Evolutionary conservation across 768 basidiomycete genomes (phyloP).

Genomic region (Leucocoprinus sp.): DNA sequence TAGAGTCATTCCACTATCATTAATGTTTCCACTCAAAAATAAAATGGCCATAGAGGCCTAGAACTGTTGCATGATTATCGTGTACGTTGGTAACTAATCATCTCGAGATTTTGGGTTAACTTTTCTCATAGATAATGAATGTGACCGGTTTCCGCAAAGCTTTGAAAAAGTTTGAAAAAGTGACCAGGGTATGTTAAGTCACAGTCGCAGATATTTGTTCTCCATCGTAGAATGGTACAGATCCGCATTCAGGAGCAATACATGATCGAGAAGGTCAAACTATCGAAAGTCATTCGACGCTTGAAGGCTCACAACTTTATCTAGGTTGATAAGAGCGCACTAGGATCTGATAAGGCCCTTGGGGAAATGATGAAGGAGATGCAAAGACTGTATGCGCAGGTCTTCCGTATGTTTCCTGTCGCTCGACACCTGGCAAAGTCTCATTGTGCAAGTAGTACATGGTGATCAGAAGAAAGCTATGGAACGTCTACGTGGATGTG

Average conservation of each 20-base stretch:
- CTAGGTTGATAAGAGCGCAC: conserved; percentile 59
- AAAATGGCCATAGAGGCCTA: not conserved
- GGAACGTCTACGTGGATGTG: conserved; percentile 49
- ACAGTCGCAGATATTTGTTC: not conserved
- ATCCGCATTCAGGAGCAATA: conserved; percentile 69
- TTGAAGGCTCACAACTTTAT: not conserved
- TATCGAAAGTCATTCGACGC: not conserved
- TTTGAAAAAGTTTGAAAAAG: conserved; percentile 80
- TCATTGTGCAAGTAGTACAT: conserved; percentile 24
- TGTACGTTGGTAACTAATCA: conserved; percentile 30
- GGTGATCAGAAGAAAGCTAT: conserved; percentile 79
- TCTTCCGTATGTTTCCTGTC: conserved; percentile 55
- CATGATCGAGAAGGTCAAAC: conserved; percentile 63
- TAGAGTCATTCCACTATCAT: conserved; percentile 13
- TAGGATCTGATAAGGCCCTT: conserved; percentile 56
- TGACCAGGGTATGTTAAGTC: conserved; percentile 43
- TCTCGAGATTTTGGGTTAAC: not conserved
- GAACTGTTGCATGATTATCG: conserved; percentile 87
- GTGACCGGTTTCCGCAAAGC: conserved; percentile 85
- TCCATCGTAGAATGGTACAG: conserved; percentile 24
- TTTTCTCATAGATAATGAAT: conserved; percentile 72
- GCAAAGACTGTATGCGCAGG: conserved; percentile 67
- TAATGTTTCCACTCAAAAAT: not conserved
- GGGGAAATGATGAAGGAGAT: conserved; percentile 63
- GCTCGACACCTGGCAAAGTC: not conserved